These are phyloP conservation scores for Boletus rubescentipes DNA, from an alignment of 768 basidiomycete genomes.

Conservation along the genomic window DNA sequence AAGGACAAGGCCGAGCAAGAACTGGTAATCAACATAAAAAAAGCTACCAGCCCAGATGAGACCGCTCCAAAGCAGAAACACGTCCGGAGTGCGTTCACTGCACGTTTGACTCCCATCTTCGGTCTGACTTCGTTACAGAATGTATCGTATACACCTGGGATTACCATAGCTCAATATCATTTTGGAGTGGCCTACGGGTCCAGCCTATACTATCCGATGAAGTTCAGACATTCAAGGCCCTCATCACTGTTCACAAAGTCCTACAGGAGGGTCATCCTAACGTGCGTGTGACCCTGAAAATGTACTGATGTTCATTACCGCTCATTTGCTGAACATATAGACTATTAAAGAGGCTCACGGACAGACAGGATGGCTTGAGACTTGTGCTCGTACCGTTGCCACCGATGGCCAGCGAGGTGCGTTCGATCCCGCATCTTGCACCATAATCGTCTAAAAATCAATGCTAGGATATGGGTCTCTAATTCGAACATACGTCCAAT, in stretches of 20 bases:
- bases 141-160: conserved; percentile 99
- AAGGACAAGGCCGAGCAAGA: conserved; percentile 98
- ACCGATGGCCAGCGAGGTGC: conserved; percentile 75
- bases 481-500: conserved; percentile 95
- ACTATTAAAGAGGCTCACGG: conserved; percentile 95
- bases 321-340: conserved; percentile 41
- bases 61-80: conserved; percentile 99
- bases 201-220: conserved; percentile 97
- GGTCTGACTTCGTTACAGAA: conserved; percentile 50
- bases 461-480: conserved; percentile 82
- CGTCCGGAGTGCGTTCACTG: conserved; percentile 78
- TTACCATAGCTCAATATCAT: conserved; percentile 95
- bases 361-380: conserved; percentile 98
- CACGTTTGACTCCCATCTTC: conserved; percentile 7
- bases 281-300: conserved; percentile 43
- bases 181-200: conserved; percentile 96
- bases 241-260: conserved; percentile 97
- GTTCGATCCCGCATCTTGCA: background rate
- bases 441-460: conserved; percentile 4
- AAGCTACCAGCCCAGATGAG: conserved; percentile 94
- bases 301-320: conserved; percentile 2
- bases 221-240: conserved; percentile 96
- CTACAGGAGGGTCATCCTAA: conserved; percentile 96
- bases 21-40: conserved; percentile 94
- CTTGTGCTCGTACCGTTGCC: conserved; percentile 88